Conservation (phyloP, 2,329 filamentous ascomycete genomes). For the Macrophomina tecta region DNA sequence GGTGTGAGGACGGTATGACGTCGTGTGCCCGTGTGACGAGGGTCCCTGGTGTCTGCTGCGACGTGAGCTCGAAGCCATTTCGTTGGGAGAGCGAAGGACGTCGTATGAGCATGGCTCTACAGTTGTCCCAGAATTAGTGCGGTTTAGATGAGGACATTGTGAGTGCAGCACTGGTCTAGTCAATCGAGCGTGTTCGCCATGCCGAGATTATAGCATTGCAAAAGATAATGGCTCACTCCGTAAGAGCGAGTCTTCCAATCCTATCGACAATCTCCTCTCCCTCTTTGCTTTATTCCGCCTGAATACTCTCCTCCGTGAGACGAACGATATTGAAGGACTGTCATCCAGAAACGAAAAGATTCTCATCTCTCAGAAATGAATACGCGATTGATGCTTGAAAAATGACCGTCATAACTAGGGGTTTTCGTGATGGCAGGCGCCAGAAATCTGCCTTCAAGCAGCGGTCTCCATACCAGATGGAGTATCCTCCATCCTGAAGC, state of each 20-base stretch:
- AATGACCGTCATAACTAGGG: constrained; percentile 15
- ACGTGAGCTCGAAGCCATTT: constrained; percentile 9
- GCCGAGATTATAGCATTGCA: constrained; percentile 22
- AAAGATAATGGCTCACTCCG: constrained; percentile 11
- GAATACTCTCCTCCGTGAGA: constrained; percentile 1
- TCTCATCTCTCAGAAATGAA: constrained; percentile 16
- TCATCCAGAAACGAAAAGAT: constrained; percentile 21
- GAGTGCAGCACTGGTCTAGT: constrained; percentile 11
- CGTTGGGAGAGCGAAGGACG: neutral
- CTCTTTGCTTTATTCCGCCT: constrained; percentile 8
- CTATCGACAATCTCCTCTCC: constrained; percentile 1
- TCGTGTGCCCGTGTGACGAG: constrained; percentile 1
- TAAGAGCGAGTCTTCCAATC: constrained; percentile 18
- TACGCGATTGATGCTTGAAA: constrained; percentile 21
- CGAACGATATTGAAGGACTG: constrained; percentile 21
- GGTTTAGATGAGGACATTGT: neutral
- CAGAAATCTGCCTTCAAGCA: neutral
- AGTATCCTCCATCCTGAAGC: constrained; percentile 31
- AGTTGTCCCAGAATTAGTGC: neutral
- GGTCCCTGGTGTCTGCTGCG: constrained; percentile 12
- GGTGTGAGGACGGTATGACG: constrained; percentile 22
- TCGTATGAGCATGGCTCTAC: constrained; percentile 6
- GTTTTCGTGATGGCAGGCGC: constrained; percentile 15
- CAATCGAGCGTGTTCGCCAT: constrained; percentile 22
- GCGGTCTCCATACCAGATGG: constrained; percentile 10